A percentile compares a stretch with the other conserved stretches of the same genome.
These are phyloP conservation scores for Mollisiaceae sp. DNA, from an alignment of 2,329 filamentous ascomycete species.

Conservation along the genomic window DNA sequence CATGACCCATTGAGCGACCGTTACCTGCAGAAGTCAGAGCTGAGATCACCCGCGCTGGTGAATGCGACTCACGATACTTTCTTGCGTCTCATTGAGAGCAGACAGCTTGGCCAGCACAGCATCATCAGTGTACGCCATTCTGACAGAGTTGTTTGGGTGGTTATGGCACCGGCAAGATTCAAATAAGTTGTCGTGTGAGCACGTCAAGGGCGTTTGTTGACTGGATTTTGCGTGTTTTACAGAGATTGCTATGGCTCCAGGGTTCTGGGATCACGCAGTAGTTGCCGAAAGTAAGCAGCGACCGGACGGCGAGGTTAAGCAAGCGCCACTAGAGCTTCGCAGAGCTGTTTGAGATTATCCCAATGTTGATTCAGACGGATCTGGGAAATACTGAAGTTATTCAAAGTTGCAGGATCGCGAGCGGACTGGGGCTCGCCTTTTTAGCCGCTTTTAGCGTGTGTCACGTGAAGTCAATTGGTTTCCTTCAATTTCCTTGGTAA, in stretches of 20 bases:
- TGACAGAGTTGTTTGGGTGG: conserved; percentile 25
- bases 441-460: not conserved
- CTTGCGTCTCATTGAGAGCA: conserved; percentile 94
- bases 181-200: conserved; percentile 1
- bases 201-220: conserved; percentile 8
- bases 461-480: not conserved
- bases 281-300: conserved; percentile 1
- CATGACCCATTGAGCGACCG: conserved; percentile 99
- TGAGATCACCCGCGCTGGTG: not conserved
- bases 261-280: conserved; percentile 12
- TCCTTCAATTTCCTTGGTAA: not conserved
- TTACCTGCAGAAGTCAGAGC: conserved; percentile 54
- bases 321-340: conserved; percentile 1
- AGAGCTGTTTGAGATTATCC: conserved; percentile 1
- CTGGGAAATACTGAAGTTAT: conserved; percentile 3
- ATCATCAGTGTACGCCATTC: conserved; percentile 95
- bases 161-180: not conserved
- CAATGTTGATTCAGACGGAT: not conserved
- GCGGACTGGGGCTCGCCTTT: not conserved
- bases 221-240: conserved; percentile 7
- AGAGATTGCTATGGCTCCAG: conserved; percentile 8
- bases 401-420: not conserved
- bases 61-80: conserved; percentile 70
- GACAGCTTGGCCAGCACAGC: conserved; percentile 93
- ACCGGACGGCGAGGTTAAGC: not conserved